phyloP scores from a whole-genome alignment of 441 rosid genomes.

The Euphorbia corollata region DNA sequence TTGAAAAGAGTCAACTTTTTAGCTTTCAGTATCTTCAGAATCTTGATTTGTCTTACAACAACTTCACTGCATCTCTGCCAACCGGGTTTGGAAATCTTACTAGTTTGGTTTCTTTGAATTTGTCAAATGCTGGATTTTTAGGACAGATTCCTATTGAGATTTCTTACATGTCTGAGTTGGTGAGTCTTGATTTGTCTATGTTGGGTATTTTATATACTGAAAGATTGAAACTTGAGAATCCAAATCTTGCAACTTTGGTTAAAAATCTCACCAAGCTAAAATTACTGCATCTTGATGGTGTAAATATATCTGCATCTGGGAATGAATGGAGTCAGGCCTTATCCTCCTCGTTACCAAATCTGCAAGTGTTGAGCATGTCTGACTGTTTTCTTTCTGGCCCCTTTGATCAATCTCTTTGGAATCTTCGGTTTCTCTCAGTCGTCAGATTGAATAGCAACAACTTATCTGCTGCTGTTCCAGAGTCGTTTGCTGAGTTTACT shows the following conservation, averaged over 20 bases:
- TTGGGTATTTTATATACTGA: not conserved
- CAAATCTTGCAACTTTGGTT: conserved; percentile 25
- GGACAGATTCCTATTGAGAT: conserved; percentile 24
- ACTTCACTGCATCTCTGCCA: conserved; percentile 16
- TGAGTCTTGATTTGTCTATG: conserved; percentile 32
- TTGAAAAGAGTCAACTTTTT: conserved; percentile 26
- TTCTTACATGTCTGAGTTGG: conserved; percentile 23
- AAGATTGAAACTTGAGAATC: conserved; percentile 24
- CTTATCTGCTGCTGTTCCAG: conserved; percentile 30
- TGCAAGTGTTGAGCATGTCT: conserved; percentile 38
- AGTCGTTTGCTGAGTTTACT: conserved; percentile 21
- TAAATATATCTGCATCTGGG: conserved; percentile 26
- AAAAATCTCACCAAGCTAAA: conserved; percentile 24
- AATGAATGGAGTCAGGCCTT: conserved; percentile 32
- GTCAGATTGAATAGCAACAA: conserved; percentile 26
- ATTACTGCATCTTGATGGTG: conserved; percentile 40
- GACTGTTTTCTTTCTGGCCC: conserved; percentile 45
- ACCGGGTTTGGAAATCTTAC: conserved; percentile 12
- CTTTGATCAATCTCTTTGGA: conserved; percentile 22
- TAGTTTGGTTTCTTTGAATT: conserved; percentile 15
- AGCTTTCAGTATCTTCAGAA: conserved; percentile 26
- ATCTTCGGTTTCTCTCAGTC: conserved; percentile 24
- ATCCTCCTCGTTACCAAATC: conserved; percentile 29
- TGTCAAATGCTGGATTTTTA: conserved; percentile 25
- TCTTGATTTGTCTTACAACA: conserved; percentile 38